phyloP scores from a whole-genome alignment of 2,329 filamentous ascomycete species.

The Cladosporium sp. region DNA sequence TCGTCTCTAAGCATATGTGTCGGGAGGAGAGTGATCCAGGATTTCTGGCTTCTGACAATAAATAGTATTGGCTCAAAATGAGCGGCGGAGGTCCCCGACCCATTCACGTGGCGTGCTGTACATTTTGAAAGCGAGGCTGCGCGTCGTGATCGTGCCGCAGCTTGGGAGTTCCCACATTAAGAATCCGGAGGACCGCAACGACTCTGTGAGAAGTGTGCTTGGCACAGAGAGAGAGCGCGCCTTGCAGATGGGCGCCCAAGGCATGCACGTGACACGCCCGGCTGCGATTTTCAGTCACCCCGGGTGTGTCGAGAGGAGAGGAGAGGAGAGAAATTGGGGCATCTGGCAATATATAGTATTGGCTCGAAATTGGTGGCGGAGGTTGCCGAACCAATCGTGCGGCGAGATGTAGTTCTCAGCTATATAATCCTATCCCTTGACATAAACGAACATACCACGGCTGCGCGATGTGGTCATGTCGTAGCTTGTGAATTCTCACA shows the following conservation, averaged over 20 bases:
- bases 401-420: not conserved
- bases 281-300: too few relatives aligned
- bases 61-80: not conserved
- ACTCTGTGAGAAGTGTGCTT: too few relatives aligned
- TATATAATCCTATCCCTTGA: not conserved
- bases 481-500: too few relatives aligned
- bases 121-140: too few relatives aligned
- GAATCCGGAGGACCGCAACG: too few relatives aligned
- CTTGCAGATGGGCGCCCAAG: too few relatives aligned
- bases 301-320: not conserved
- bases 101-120: not conserved
- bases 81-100: not conserved
- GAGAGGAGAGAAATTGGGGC: not conserved
- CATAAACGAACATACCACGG: too few relatives aligned
- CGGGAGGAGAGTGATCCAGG: not conserved
- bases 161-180: too few relatives aligned
- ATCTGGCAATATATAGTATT: not conserved
- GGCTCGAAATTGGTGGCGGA: not conserved
- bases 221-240: too few relatives aligned
- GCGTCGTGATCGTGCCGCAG: too few relatives aligned
- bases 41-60: not conserved
- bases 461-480: too few relatives aligned
- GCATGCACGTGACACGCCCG: too few relatives aligned
- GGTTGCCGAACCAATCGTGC: not conserved
- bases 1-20: not conserved